Base-by-base conservation (phyloP, 2,329 filamentous ascomycete species). In the Cyclaneusma minus region DNA sequence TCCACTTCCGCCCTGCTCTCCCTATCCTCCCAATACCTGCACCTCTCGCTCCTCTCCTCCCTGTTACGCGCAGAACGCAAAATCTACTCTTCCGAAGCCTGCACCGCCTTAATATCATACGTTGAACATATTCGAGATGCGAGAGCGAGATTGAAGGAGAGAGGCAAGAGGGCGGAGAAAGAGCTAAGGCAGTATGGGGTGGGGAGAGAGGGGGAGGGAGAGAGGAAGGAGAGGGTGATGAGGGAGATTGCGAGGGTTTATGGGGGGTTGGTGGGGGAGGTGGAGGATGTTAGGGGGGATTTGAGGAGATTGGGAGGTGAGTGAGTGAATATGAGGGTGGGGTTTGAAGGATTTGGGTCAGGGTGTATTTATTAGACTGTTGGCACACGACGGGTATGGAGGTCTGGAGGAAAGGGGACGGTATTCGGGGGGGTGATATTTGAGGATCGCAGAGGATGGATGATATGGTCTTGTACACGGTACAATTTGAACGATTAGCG, bases 181-280 rank as follows among this genome's bases (percentile, higher is more conserved):
- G 32, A 34, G 16, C 29, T 49, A 7, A 41, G 33, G 36, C 41
- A 40, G 3, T 48, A 49, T 36, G 45, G 44, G 5, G 37, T 48
- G 13, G 43, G 42, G 3, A 30, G 40, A 19, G 34, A 37, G 7
- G 39, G 35, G 8, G 36, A 24, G 5, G 32, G 21, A 3, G 29
- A 17, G 10, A 39, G 36, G 21, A 48, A 48, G 37, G 41, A 48
- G 23, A 45, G 30, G 33, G 28, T 41, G 23, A 44, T 49, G 44
- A 47, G 25, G 28, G 43, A 45, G 32, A 39, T 48, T 31, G 40
- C 45, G 6, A 41, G 38, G 30, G 44, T 42, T 13, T 48, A 45
- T 38, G 37, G 30, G 13, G 44, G 43, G 33, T 17, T 25, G 15
- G 12, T 25, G 10, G 14, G 24, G 10, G 10, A 9, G 4, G 19